Percentiles rank a stretch among this genome's conserved stretches.
These are phyloP conservation scores for Elsinoe batatas DNA, from an alignment of 2,329 filamentous ascomycete species.

Conservation along the genomic window DNA sequence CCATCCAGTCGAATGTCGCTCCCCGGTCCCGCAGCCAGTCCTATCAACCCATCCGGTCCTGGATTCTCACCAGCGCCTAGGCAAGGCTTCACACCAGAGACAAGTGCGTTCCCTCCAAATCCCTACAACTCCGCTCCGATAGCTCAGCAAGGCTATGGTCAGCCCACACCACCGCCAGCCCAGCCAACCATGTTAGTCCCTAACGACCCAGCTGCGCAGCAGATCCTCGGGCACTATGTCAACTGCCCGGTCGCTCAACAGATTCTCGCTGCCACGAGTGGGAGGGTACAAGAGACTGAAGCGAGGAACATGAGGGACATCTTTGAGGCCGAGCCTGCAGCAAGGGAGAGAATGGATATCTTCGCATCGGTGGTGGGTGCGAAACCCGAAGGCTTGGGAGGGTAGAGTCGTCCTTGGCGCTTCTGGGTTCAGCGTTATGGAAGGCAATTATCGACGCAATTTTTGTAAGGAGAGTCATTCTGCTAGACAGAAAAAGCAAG, in stretches of 20 bases:
- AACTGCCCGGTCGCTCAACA: slow-evolving; percentile 32
- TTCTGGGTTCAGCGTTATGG: neutral
- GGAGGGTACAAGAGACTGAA: slow-evolving; percentile 41
- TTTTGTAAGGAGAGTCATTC: no score
- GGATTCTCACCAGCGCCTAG: slow-evolving; percentile 31
- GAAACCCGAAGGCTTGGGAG: slow-evolving; percentile 10
- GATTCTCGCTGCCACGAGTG: slow-evolving; percentile 28
- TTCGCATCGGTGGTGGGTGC: slow-evolving; percentile 16
- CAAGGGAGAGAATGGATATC: slow-evolving; percentile 47
- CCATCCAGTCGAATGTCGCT: slow-evolving; percentile 20
- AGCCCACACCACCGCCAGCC: slow-evolving; percentile 16
- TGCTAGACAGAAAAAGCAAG: no score
- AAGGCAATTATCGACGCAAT: neutral
- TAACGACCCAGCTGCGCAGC: slow-evolving; percentile 27
- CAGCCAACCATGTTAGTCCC: slow-evolving; percentile 15
- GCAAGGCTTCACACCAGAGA: slow-evolving; percentile 16
- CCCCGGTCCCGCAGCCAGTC: slow-evolving; percentile 25
- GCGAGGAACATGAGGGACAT: slow-evolving; percentile 64
- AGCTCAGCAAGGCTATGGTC: slow-evolving; percentile 26
- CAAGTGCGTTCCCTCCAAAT: slow-evolving; percentile 30
- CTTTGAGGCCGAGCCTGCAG: slow-evolving; percentile 54
- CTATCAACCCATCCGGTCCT: slow-evolving; percentile 28
- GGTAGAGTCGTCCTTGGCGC: neutral
- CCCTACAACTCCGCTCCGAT: slow-evolving; percentile 29
- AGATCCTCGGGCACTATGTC: slow-evolving; percentile 35